Base-by-base conservation (phyloP, 2,329 filamentous ascomycete genomes). In the Cercospora sp. region DNA sequence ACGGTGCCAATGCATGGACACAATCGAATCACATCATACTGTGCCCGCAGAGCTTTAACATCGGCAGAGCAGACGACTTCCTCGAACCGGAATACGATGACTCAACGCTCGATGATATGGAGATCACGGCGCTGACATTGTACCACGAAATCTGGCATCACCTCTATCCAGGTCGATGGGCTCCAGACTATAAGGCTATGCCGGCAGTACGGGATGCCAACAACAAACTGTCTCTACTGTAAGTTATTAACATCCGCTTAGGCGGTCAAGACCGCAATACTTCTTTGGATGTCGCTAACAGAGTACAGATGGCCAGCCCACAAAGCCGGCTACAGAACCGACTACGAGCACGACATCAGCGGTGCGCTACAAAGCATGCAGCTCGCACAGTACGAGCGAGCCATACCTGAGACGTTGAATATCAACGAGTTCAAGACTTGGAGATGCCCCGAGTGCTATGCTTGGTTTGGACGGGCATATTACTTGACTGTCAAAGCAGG, bases 361-460 rank as follows among this genome's bases (percentile, higher is more conserved):
- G 60, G 60, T 4, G 60, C 60, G 0, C 5, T 45, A 0, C 26
- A 63, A 55, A 33, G 36, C 42, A 63, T 63, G 60, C 31, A 45
- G 16, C 60, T 63, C 12, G 42, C 60, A 23, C 42, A 33, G 9
- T 53, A 53, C n/a, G 60, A 63, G 42, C 18, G 30, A 16, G 60
- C 60, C 9, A 20, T 31, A 20, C 36, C 40, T 10, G 26, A 51
- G 26, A 51, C 28, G 13, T 51, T 48, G 8, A 36, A 63, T 2
- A 33, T 63, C 42, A 51, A 51, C 26, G 48, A 51, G 28, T 51
- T 63, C 26, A 51, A 51, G 48, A 51, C 60, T 10, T 63, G 60
- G 60, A 45, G 42, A n/a, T 51, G 23, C 16, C 60, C 60, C n/a
- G 60, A 63, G 42, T 51, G 36, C n/a, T 55, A 51, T 53, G 60